Base-by-base conservation (phyloP, 2,329 filamentous ascomycete genomes). In the Botrytis porri region DNA sequence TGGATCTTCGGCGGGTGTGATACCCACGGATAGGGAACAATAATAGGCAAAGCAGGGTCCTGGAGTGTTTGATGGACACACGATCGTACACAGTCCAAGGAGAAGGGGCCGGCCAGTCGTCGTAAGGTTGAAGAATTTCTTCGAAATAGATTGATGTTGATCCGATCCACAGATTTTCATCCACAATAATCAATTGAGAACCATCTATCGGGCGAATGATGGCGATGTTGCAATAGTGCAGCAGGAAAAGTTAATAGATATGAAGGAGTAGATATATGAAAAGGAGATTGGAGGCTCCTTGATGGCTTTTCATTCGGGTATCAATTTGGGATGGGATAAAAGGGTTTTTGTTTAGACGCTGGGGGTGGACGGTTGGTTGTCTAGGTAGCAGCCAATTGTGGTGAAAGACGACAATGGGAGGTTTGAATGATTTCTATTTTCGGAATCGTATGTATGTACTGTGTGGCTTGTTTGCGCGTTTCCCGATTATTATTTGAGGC, bases 231-330 rank as follows among this genome's bases (percentile, higher is more conserved):
- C n/a, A 29, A 54, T 54, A 14, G n/a, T 18, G 51, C 51, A 25
- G 57, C 29, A 22, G 57, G 57, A 37, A 35, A 35, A 35, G 29
- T 37, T 60, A 22, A 60, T 60, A 60, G 20, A 60, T 60, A 20
- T 60, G 57, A 60, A 60, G 57, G 59, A 37, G 22, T 39, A 18
- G 22, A 18, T 62, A 62, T 62, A 62, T 41, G 60, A 62, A 62
- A 62, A 62, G 37, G 60, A 62, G 60, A 39, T 62, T 62, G 39
- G 37, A 63, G 61, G 61, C 61, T 63, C 37, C 37, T 41, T 41
- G 37, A 18, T 62, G 61, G 61, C 61, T 63, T 25, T n/a, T 22
- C 10, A 14, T 29, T 62, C 37, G 60, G 32, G 59, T 22, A 16
- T 60, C 20, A 61, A 16, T 37, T 25, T 25, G 59, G 22, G 35